Base-by-base conservation (phyloP, 2,329 filamentous ascomycete genomes). In the Neofusicoccum kwambonambiense region DNA sequence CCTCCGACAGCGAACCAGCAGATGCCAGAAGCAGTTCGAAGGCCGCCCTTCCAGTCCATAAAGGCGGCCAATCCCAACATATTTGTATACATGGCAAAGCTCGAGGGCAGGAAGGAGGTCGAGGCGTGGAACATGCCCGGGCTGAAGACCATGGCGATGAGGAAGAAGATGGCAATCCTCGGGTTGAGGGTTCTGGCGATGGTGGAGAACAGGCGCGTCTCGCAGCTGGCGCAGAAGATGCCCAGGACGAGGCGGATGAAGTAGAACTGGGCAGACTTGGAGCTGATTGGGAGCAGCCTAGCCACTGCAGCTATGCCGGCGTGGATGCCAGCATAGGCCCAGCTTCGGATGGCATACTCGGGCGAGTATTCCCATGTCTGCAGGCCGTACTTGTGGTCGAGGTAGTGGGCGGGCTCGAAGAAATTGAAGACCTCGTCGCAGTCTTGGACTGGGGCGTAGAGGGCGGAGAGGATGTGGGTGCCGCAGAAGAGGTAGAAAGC, bases 341-440 rank as follows among this genome's bases (percentile, higher is more conserved):
- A 99, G 80, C 93, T 97, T 68, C 95, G 89, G 71, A 99, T 97
- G 58, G 93, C 91, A 78, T 91, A 98, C 65, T 94, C 89, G 4
- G 95, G 95, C 0, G 94, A 96, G 79, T 98, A 99, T 78, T 99
- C 95, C 95, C 95, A 99, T 1, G 95, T 99, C 80, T 99, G 93
- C 58, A 97, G 83, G 44, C 94, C 95, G 74, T 96, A 94, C 71
- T 92, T 91, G 81, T 97, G 93, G 66, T 88, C 90, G 34, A 99
- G 85, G 78, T 97, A 99, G 78, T 99, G 95, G 0, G 93, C 88
- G 0, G 95, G 94, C 73, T 99, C 95, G 93, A 94, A 99, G 82
- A 97, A 99, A 77, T 99, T 99, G 85, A 96, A 99, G 11, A 94
- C 94, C 81, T 99, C 95, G 72, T 99, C 95, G 76, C 95, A 99